Evolutionary conservation across 176 grass and related monocot species (phyloP), one percentile per base, ranked within the genome.

Genomic region (Paspalum vaginatum): DNA sequence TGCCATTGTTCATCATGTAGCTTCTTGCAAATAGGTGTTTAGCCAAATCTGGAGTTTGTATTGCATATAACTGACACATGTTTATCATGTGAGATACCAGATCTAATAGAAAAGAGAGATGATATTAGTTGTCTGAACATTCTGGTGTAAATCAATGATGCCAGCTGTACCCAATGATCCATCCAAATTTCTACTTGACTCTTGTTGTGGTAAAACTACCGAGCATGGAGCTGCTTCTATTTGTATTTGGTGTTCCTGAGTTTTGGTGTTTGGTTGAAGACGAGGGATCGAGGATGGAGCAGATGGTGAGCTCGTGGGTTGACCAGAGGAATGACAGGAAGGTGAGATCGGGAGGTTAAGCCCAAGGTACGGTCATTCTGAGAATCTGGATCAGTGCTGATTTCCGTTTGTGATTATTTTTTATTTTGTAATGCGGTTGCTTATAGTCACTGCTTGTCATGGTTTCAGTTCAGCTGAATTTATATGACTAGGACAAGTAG

Each of bases 281-380:
- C 9, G 83, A 89, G 42, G 83, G 72, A 11, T 66, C 50, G 21
- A 46, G 13, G 26, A 26, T 1, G 50, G 77, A 66, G 40, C 72
- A 66, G 43, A 4, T 12, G 7, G 18, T 49, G 41, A 81, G 78
- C 78, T 85, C 66, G 9, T 52, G 49, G 12, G 0, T 32, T 4
- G 45, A 57, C 27, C 48, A 43, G 65, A 32, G 7, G 4, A 48
- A 59, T 26, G 65, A 22, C 20, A 77, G 65, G 49, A 85, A 37
- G 21, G 26, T 4, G 75, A 65, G 48, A 51, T 65, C 65, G 27
- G 72, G 72, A 60, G 65, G 49, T 60, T 65, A 21, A 78, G 9
- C 62, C 18, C n/a, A 71, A 81, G 83, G 87, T 89, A 65, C 27
- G 42, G 12, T 15, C n/a, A 81, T 70, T 44, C 40, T 61, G 8